These are phyloP conservation scores for Termitomyces sp. DNA, from an alignment of 768 basidiomycete genomes.

Conservation along the genomic window DNA sequence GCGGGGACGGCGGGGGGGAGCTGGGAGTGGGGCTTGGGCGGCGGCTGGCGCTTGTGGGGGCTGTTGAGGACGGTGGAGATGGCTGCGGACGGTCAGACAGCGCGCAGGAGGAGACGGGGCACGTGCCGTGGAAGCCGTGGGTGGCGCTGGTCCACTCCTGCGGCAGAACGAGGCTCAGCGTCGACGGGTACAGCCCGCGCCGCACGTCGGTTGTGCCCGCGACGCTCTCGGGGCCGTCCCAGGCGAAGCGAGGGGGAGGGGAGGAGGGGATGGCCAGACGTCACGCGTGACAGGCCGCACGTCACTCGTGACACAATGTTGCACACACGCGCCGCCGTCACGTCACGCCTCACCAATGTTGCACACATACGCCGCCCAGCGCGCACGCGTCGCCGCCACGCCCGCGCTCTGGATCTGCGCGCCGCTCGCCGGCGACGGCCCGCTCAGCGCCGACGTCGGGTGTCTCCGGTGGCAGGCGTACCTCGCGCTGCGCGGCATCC, in stretches of 20 bases:
- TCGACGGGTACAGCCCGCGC: slow-evolving; percentile 42
- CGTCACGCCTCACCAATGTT: slow-evolving; percentile 34
- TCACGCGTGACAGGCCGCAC: too few relatives aligned
- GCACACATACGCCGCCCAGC: slow-evolving; percentile 45
- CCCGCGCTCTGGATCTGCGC: slow-evolving; percentile 67
- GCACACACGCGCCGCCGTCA: too few relatives aligned
- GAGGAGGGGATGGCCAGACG: too few relatives aligned
- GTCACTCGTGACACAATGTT: too few relatives aligned
- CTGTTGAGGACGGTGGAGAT: slow-evolving; percentile 93
- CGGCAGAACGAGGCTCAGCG: slow-evolving; percentile 45
- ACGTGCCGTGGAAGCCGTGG: slow-evolving; percentile 85
- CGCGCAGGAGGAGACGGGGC: neutral
- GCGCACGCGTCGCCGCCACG: slow-evolving; percentile 20
- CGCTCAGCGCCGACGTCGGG: slow-evolving; percentile 76
- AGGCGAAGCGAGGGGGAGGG: too few relatives aligned
- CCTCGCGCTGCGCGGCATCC: slow-evolving; percentile 59
- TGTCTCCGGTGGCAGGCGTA: slow-evolving; percentile 92
- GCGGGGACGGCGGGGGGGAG: slow-evolving; percentile 69
- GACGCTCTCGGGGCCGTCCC: slow-evolving; percentile 54
- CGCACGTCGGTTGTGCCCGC: slow-evolving; percentile 70
- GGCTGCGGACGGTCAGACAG: slow-evolving; percentile 38
- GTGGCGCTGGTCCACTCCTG: slow-evolving; percentile 75
- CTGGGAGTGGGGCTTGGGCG: slow-evolving; percentile 82
- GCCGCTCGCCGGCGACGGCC: slow-evolving; percentile 15
- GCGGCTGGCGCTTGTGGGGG: slow-evolving; percentile 77